Percentiles rank a stretch among this genome's conserved stretches.
phyloP scores from a whole-genome alignment of 116 monocot genomes.

The Trichopus zeylanicus region DNA sequence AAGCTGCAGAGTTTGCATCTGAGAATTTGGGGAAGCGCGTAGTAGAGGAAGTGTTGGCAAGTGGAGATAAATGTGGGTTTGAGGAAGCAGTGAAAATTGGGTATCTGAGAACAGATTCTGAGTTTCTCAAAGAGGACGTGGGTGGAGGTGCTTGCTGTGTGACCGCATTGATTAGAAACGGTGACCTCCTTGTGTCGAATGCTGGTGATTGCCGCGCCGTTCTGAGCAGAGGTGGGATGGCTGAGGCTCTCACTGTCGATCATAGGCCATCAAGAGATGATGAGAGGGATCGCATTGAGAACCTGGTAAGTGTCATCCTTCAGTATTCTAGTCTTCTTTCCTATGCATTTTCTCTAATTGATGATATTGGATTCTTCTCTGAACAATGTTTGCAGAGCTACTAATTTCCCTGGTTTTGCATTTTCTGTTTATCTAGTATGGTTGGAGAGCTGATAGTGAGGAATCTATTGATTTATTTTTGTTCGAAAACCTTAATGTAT shows the following conservation, averaged over 20 bases:
- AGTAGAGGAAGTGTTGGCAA: conserved; percentile 17
- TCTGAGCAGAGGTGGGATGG: conserved; percentile 55
- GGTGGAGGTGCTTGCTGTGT: conserved; percentile 74
- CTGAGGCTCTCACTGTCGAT: conserved; percentile 78
- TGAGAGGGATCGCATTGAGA: conserved; percentile 73
- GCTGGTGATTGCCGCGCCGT: conserved; percentile 93
- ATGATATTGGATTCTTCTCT: not conserved
- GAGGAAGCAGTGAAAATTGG: conserved; percentile 49
- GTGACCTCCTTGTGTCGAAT: conserved; percentile 71
- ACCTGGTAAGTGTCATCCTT: conserved; percentile 42
- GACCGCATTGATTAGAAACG: conserved; percentile 63
- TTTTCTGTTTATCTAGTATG: too few relatives aligned
- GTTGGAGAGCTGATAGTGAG: too few relatives aligned
- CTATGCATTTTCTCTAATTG: not conserved
- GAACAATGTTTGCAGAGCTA: too few relatives aligned
- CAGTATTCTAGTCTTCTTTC: not conserved
- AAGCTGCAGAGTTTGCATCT: conserved; percentile 51
- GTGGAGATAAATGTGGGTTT: conserved; percentile 6
- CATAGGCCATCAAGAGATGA: conserved; percentile 71
- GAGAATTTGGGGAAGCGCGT: conserved; percentile 46
- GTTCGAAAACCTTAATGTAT: too few relatives aligned
- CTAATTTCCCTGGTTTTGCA: too few relatives aligned
- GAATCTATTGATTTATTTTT: too few relatives aligned
- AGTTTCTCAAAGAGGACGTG: conserved; percentile 50
- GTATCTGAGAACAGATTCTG: conserved; percentile 65